phyloP scores from a whole-genome alignment of 352 stramenopile genomes.

The Phytophthora pinifolia region DNA sequence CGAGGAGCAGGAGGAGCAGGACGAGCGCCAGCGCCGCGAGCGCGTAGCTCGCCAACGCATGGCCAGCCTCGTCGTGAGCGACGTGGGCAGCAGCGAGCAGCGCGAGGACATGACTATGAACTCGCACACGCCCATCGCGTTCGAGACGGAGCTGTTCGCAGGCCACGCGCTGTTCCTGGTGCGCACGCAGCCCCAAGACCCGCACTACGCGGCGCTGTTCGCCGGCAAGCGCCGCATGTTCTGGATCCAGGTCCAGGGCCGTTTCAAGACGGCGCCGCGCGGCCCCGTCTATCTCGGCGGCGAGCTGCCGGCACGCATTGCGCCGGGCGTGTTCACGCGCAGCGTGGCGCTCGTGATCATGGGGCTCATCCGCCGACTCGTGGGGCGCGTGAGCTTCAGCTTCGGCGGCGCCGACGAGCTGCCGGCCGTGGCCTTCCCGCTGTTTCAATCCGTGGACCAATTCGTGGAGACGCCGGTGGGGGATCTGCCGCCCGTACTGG shows the following conservation, averaged over 20 bases:
- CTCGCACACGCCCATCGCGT: conserved; percentile 52
- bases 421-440: conserved; percentile 68
- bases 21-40: conserved; percentile 8
- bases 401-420: conserved; percentile 60
- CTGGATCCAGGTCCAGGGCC: conserved; percentile 87
- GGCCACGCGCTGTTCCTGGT: conserved; percentile 84
- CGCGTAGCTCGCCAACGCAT: conserved; percentile 8
- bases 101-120: conserved; percentile 52
- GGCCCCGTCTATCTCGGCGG: conserved; percentile 74
- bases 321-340: conserved; percentile 71
- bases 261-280: conserved; percentile 64
- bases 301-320: conserved; percentile 63
- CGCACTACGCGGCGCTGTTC: conserved; percentile 61
- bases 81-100: conserved; percentile 31
- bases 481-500: conserved; percentile 52
- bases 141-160: conserved; percentile 88
- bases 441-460: conserved; percentile 84
- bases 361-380: conserved; percentile 67
- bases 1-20: conserved; percentile 4
- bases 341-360: conserved; percentile 80
- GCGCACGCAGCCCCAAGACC: conserved; percentile 60
- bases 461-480: conserved; percentile 67
- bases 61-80: conserved; percentile 37
- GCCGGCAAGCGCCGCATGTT: conserved; percentile 69
- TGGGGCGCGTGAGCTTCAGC: conserved; percentile 67